phyloP scores from a whole-genome alignment of 2,329 filamentous ascomycete genomes.

The Furcasterigmium sp. region DNA sequence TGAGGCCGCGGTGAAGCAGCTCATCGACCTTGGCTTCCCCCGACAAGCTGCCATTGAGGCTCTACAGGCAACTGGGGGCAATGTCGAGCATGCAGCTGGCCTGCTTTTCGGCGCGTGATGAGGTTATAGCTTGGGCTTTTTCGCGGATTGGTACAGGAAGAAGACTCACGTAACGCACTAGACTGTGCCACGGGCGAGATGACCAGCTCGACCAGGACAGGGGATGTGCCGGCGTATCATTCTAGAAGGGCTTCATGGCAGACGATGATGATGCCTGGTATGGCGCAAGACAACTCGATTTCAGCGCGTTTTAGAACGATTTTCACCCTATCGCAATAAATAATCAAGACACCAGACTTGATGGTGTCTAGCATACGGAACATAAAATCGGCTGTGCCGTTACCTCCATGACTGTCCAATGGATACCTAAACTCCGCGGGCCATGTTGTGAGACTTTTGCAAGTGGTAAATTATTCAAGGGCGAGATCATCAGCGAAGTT shows the following conservation, averaged over 20 bases:
- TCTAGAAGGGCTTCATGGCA: background rate
- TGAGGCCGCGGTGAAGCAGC: slow-evolving; percentile 66
- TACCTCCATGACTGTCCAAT: too few relatives aligned
- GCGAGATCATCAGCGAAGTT: slow-evolving; percentile 65
- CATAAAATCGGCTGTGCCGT: too few relatives aligned
- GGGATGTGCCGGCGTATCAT: background rate
- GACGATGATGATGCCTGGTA: background rate
- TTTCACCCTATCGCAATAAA: background rate
- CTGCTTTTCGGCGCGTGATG: slow-evolving; percentile 59
- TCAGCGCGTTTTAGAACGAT: background rate
- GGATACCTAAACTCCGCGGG: too few relatives aligned
- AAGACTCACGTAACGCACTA: background rate
- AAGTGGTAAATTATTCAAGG: background rate
- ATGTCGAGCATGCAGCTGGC: slow-evolving; percentile 83
- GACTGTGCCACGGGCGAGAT: background rate
- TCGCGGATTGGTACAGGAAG: background rate
- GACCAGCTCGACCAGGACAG: background rate
- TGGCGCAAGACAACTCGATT: background rate
- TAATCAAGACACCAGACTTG: too few relatives aligned
- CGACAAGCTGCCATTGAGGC: slow-evolving; percentile 73
- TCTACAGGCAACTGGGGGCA: slow-evolving; percentile 75
- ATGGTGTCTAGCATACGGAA: too few relatives aligned
- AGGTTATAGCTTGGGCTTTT: background rate
- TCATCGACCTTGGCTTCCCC: slow-evolving; percentile 73
- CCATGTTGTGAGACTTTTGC: background rate